Evolutionary conservation across 2,329 filamentous ascomycete species (phyloP).

Genomic region (Fusarium camptoceras): DNA sequence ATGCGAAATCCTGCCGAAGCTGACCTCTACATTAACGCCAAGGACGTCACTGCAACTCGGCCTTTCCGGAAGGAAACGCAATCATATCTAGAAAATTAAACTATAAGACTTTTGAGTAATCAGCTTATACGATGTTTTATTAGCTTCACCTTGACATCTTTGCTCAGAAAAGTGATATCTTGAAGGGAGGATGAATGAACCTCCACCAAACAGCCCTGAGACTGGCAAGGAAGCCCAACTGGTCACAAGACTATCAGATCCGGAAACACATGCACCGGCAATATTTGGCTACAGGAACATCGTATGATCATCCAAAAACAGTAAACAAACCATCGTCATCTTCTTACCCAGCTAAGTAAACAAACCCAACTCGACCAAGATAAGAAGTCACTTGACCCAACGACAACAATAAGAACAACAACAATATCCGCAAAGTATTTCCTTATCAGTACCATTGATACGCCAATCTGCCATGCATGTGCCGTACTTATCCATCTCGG

Average conservation of each 20-base stretch:
- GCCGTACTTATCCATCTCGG: not conserved
- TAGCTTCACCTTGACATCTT: no score
- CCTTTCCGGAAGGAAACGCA: no score
- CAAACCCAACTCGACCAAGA: not conserved
- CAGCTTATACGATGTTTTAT: no score
- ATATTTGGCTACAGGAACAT: not conserved
- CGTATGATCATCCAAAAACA: not conserved
- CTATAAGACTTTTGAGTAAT: no score
- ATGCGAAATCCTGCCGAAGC: no score
- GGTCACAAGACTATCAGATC: not conserved
- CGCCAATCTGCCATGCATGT: not conserved
- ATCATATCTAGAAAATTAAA: no score
- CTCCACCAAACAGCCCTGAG: no score
- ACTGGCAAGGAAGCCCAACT: not conserved
- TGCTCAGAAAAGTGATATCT: not conserved
- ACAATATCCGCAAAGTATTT: constrained; percentile 17
- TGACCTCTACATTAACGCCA: no score
- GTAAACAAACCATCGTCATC: not conserved
- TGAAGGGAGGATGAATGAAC: not conserved
- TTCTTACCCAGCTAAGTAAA: not conserved
- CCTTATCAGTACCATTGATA: constrained; percentile 10
- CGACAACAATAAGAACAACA: not conserved
- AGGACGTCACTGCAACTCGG: no score
- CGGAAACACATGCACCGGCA: not conserved
- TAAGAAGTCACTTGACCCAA: not conserved